These are phyloP conservation scores for Citeromyces nyonsensis DNA, from an alignment of 805 yeast species.

Conservation along the genomic window DNA sequence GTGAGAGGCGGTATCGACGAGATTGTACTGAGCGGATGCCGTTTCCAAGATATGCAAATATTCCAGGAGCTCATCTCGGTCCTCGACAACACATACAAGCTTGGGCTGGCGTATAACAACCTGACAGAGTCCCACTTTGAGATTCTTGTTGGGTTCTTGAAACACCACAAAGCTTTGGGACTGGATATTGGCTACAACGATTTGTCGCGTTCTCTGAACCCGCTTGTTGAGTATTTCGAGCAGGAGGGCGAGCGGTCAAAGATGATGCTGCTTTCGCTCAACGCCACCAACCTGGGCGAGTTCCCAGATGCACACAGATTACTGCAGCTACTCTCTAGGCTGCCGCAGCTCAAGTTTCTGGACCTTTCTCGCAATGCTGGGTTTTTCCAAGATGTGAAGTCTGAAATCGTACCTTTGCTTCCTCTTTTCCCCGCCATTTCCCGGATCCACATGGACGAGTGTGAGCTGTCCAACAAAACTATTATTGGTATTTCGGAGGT, in stretches of 20 bases:
- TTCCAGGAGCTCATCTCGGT: conserved; percentile 39
- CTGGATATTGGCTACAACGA: conserved; percentile 80
- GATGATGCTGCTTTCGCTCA: conserved; percentile 40
- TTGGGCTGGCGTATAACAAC: conserved; percentile 71
- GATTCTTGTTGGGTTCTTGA: conserved; percentile 43
- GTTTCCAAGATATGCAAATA: conserved; percentile 35
- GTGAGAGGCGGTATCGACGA: conserved; percentile 70
- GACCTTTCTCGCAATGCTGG: conserved; percentile 62
- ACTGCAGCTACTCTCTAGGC: conserved; percentile 30
- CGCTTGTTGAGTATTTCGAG: conserved; percentile 18
- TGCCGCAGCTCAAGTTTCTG: conserved; percentile 49
- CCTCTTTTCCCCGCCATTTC: conserved; percentile 54
- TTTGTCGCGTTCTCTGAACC: conserved; percentile 22
- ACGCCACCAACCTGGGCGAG: conserved; percentile 42
- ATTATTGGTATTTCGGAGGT: conserved; percentile 49
- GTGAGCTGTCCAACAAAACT: conserved; percentile 38
- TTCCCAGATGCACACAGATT: conserved; percentile 32
- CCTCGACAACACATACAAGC: conserved; percentile 41
- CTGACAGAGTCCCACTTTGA: conserved; percentile 42
- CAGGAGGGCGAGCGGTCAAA: conserved; percentile 7
- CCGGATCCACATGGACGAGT: conserved; percentile 59
- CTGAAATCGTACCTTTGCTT: conserved; percentile 41
- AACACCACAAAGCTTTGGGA: conserved; percentile 36
- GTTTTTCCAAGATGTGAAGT: conserved; percentile 47
- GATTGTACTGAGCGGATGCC: conserved; percentile 62